Evolutionary conservation across 768 basidiomycete genomes (phyloP).

Genomic region (Amanita polypyramis): DNA sequence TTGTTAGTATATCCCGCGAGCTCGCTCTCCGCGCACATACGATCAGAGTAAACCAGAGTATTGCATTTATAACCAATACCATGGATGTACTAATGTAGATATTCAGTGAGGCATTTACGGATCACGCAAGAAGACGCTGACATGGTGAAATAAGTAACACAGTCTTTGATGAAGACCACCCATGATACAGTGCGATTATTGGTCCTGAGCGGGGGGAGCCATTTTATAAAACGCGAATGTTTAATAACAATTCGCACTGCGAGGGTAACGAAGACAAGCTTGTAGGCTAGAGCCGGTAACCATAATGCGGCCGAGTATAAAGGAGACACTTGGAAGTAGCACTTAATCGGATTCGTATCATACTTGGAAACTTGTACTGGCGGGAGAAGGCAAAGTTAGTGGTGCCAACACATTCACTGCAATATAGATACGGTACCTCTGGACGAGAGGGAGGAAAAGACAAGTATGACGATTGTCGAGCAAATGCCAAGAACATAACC

Average conservation of each 20-base stretch:
- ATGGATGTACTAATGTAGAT: slow-evolving; percentile 11
- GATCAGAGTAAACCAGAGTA: slow-evolving; percentile 13
- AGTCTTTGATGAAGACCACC: slow-evolving; percentile 16
- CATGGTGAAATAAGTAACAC: slow-evolving; percentile 18
- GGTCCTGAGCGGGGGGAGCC: not conserved
- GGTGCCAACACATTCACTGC: not conserved
- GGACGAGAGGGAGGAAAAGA: slow-evolving; percentile 8
- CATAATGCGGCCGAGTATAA: slow-evolving; percentile 15
- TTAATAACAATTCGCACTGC: slow-evolving; percentile 12
- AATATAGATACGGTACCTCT: slow-evolving; percentile 8
- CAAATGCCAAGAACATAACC: slow-evolving; percentile 12
- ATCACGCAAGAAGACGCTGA: slow-evolving; percentile 9
- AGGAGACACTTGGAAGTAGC: slow-evolving; percentile 4
- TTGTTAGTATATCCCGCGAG: not conserved
- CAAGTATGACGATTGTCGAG: slow-evolving; percentile 10
- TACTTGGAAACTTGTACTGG: not conserved
- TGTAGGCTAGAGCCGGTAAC: slow-evolving; percentile 16
- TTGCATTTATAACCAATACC: slow-evolving; percentile 12
- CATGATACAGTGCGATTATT: slow-evolving; percentile 10
- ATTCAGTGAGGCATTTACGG: not conserved
- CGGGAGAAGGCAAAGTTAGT: not conserved
- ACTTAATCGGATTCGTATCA: not conserved
- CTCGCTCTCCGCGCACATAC: slow-evolving; percentile 11
- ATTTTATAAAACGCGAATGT: slow-evolving; percentile 7
- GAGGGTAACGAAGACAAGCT: slow-evolving; percentile 14